Base-by-base conservation (phyloP, 2,329 filamentous ascomycete species). In the Coniochaeta sp. region DNA sequence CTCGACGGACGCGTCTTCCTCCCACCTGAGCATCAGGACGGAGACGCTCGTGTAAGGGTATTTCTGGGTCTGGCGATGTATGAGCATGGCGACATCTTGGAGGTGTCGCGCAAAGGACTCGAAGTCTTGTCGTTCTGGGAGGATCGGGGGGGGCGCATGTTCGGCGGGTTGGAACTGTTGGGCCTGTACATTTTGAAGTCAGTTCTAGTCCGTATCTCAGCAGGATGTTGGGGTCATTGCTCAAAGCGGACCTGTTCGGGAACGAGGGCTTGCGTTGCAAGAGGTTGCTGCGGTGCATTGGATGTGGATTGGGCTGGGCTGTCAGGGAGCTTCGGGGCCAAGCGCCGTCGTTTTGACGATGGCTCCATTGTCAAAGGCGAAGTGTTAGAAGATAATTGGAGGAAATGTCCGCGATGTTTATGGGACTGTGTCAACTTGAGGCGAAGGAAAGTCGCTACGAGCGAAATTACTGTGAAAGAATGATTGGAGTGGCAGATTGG, bases 1-100 rank as follows among this genome's bases (percentile, higher is more conserved):
- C 52, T 82, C 74, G 46, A 77, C 71, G 31, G 70, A 71, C 38
- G 66, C 66, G 57, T 85, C 81, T 51, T 83, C 81, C 57, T 85
- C 79, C 82, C 82, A 86, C 51, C 78, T 73, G 53, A 86, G 58
- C 48, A 86, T 65, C 31, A 86, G 66, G 10, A 83, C 82, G 4
- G 81, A 83, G 13, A 82, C 81, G 52, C 74, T 76, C 16, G 70
- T 74, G 57, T 86, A 83, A 22, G 75, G 75, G 3, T 74, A 72
- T 53, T 74, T 75, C 61, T 83, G 78, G 45, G 79, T 79, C 66
- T 84, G 81, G 56, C 79, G 75, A 63, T 83, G 80, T 58, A 86
- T 83, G 60, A 83, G 72, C 76, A 84, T 83, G 57, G 82, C 82
- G 48, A 82, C 82, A 74, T 85, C 82, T 63, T 86, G 82, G 42